Evolutionary conservation across 495 filamentous ascomycete genomes (phyloP), one percentile per base, ranked within the genome.

Genomic region (Aspergillus affinis): DNA sequence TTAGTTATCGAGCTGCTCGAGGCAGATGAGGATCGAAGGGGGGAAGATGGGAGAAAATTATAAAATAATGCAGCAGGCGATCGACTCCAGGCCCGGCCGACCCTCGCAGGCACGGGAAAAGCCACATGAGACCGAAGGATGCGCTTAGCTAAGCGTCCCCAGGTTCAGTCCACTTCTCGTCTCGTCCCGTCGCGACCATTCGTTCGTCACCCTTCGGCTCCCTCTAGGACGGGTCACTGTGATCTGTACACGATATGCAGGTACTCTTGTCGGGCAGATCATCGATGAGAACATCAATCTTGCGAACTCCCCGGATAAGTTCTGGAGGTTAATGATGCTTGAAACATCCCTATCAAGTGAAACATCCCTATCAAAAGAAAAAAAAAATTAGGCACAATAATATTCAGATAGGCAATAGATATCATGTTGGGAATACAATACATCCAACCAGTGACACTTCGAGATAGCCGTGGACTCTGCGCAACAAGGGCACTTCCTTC

Each of bases 91-190:
- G 54, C 65, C 56, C 60, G 48, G 54, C 48, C 55, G 54, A 56
- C 46, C 59, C 59, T 59, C 61, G 62, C 69, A 75, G 67, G 67
- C 65, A 67, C 65, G 61, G 69, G 36, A 72, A 75, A 74, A 74
- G 73, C 73, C 73, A 73, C 75, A 58, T 72, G 68, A 67, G 62
- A 61, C 52, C 52, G 52, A 57, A 57, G 49, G 56, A 51, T 52
- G 61, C 62, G 61, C 64, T 77, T 69, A 75, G 69, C 65, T 75
- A 75, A 74, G 59, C 68, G 21, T 46, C 51, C 60, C 41, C 36
- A 18, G 20, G 36, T 10, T 26, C 36, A 1, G 5, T 41, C 36
- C 36, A 5, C 12, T 41, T n/a, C n/a, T n/a, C n/a, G n/a, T n/a
- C 36, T 15, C 10, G 32, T n/a, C n/a, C n/a, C n/a, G n/a, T 32